Evolutionary conservation across 768 basidiomycete species (phyloP).

Genomic region (Macrolepiota albuminosa): DNA sequence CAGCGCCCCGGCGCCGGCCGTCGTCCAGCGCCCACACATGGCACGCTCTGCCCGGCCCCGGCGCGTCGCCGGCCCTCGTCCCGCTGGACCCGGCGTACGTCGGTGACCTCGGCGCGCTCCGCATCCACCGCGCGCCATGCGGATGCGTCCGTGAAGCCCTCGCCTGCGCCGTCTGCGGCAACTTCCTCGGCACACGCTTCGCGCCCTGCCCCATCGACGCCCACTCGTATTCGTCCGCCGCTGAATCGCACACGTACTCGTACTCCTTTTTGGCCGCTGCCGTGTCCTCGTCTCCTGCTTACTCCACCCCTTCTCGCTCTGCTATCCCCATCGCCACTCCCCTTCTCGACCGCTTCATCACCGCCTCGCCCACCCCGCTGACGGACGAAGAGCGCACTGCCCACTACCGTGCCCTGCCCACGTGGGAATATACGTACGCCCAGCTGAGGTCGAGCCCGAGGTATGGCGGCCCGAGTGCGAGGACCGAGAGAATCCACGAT

Average conservation of each 20-base stretch:
- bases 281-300: no score
- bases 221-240: not conserved
- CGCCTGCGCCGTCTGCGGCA: slow-evolving; percentile 63
- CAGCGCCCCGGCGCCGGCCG: slow-evolving; percentile 44
- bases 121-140: slow-evolving; percentile 51
- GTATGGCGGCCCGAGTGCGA: not conserved
- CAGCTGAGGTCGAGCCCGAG: not conserved
- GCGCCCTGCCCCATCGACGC: slow-evolving; percentile 23
- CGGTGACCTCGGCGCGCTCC: slow-evolving; percentile 40
- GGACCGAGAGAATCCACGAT: slow-evolving; percentile 20
- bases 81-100: slow-evolving; percentile 57
- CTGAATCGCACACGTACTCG: no score
- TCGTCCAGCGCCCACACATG: slow-evolving; percentile 30
- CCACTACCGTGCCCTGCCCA: slow-evolving; percentile 8
- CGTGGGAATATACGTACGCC: not conserved
- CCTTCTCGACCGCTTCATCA: slow-evolving; percentile 31
- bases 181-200: slow-evolving; percentile 58
- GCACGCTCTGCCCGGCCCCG: slow-evolving; percentile 44
- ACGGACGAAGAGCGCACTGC: slow-evolving; percentile 24
- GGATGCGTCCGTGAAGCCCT: slow-evolving; percentile 67
- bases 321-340: not conserved
- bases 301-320: no score
- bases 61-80: slow-evolving; percentile 38
- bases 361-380: slow-evolving; percentile 31
- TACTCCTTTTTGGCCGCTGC: no score